Base-by-base conservation (phyloP, 345 rosid genomes). In the Citropsis articulata region DNA sequence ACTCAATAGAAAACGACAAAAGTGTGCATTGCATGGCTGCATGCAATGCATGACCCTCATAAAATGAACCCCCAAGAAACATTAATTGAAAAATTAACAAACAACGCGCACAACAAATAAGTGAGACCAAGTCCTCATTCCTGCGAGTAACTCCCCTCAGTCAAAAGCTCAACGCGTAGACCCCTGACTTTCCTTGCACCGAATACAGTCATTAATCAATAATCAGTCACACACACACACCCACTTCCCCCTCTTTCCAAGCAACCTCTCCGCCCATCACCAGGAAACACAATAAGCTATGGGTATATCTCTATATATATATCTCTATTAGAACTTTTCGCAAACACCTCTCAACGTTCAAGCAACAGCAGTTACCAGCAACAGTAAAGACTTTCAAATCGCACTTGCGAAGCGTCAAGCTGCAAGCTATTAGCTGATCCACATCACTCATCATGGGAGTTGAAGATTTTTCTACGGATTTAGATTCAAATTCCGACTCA, bases 401-500 rank as follows among this genome's bases (percentile, higher is more conserved):
- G 21, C 4, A 35, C 25, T 10, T 7, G 4, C 50, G 50, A 45
- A 13, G 50, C 50, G 5, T 45, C 50, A 0, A 45, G 50, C 50
- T 45, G 18, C 50, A 45, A 45, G 5, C 50, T 45, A 45, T 12
- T 45, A 45, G 50, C 50, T 45, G 14, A 45, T 10, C 5, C 12
- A 8, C 27, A 19, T 33, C n/a, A 10, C 4, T 4, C 73, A 72
- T 42, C 36, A 76, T 80, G 74, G 33, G 64, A 0, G 70, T 4
- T 19, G 57, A 30, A 56, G 60, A 56, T 35, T 24, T 4, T 69
- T 38, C 72, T 28, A 1, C 63, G 7, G 74, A 84, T 56, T 69
- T 77, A 2, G 78, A 75, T n/a, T 18, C 69, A 75, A 69, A 72
- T 59, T 67, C 81, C 56, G 14, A 6, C 65, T 13, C 65, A 69